Base-by-base conservation (phyloP, 768 basidiomycete species). In the Omphalotus guepiniiformis region DNA sequence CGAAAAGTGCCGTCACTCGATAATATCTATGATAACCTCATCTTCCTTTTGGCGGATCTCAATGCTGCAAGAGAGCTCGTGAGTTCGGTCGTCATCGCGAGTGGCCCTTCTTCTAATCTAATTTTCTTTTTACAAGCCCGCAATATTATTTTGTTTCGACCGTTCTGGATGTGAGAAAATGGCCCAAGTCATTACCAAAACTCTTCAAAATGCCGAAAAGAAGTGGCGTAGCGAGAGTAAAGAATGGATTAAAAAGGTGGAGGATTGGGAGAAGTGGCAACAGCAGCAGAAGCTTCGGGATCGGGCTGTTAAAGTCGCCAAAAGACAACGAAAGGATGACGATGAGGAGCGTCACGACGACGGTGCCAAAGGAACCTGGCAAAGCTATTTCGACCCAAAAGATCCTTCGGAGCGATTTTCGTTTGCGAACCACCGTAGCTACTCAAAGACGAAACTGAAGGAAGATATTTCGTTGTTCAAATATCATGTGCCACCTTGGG, bases 91-190 rank as follows among this genome's bases (percentile, higher is more conserved):
- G 42, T 40, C 30, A 15, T 16, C 3, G 27, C 26, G 8, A 29
- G 3, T 32, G 16, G 23, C 15, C 47, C 21, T n/a, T 32, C n/a
- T 32, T 15, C 28, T 39, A 45, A 37, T n/a, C n/a, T n/a, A n/a
- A n/a, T 22, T 29, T 19, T 13, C 22, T 40, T 22, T 41, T 16
- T 8, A 34, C 0, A 44, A 83, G 82, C 83, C 83, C 3, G 85
- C 82, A 0, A 75, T 88, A 11, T 60, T 87, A 18, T 88, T 88
- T 66, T 75, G 69, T 44, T 84, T 87, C 54, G 80, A 85, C 53
- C 74, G 85, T 16, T 59, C 64, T 2, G 66, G 69, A 16, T 85
- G 83, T 58, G 82, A 85, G 56, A 53, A 61, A n/a, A 71, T 83
- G 66, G 79, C 72, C 0, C 29, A 56, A 18, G 48, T 50, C 11